These are phyloP conservation scores for Lactifluus piperatus DNA, from an alignment of 768 basidiomycete species.

Conservation along the genomic window DNA sequence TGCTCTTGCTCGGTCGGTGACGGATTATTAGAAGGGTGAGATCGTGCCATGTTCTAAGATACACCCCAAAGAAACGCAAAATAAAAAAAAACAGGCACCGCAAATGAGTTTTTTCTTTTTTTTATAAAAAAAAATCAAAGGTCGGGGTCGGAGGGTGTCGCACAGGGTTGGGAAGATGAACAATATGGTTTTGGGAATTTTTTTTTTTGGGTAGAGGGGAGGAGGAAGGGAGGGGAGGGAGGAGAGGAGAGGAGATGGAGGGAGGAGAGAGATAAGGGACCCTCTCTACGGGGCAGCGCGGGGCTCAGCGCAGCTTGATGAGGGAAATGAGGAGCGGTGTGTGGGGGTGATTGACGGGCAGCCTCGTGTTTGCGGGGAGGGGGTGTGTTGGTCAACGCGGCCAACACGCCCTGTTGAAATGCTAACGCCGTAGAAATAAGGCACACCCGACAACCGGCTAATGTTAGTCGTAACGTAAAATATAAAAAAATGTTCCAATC, in stretches of 20 bases:
- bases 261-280: slow-evolving; percentile 5
- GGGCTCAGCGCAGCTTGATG: neutral
- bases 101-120: neutral
- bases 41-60: slow-evolving; percentile 10
- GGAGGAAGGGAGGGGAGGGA: no score
- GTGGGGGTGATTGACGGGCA: neutral
- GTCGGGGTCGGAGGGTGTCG: no score
- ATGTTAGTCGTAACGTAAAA: no score
- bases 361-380: slow-evolving; percentile 4
- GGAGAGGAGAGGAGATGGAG: neutral
- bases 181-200: no score
- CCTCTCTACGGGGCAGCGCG: neutral
- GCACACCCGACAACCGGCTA: no score
- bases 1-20: neutral
- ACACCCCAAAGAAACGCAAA: neutral
- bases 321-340: neutral
- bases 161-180: no score
- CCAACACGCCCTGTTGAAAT: neutral
- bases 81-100: neutral
- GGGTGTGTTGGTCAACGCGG: neutral
- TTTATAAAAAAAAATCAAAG: no score
- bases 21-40: slow-evolving; percentile 10
- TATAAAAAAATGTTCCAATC: no score
- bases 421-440: no score
- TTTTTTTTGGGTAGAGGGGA: no score